Percentiles rank a stretch among this genome's conserved stretches.
These are phyloP conservation scores for Fusarium sp. DNA, from an alignment of 2,329 filamentous ascomycete genomes.

Conservation along the genomic window DNA sequence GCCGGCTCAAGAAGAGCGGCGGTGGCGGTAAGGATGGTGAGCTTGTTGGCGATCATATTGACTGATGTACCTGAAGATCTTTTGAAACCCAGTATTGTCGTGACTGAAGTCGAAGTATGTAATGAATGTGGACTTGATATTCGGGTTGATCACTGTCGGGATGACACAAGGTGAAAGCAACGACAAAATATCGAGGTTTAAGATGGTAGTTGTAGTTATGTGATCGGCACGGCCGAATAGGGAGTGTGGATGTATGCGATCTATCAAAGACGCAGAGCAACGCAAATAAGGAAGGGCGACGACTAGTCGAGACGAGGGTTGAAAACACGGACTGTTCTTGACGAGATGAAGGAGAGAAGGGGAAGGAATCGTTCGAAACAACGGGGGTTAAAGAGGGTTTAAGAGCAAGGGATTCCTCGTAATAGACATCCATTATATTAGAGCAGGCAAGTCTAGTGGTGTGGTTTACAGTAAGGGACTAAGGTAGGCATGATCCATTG, in stretches of 20 bases:
- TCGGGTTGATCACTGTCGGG: slow-evolving; percentile 40
- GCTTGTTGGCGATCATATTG: slow-evolving; percentile 61
- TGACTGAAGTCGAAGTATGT: slow-evolving; percentile 24
- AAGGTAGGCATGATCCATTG: background rate
- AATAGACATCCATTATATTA: too few species aligned
- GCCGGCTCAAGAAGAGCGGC: slow-evolving; percentile 60
- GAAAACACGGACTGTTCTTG: slow-evolving; percentile 38
- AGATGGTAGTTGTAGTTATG: slow-evolving; percentile 37
- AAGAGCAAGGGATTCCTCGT: slow-evolving; percentile 37
- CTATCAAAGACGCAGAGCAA: slow-evolving; percentile 67
- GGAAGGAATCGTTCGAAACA: slow-evolving; percentile 34
- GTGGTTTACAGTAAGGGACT: slow-evolving; percentile 13
- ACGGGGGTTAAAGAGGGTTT: slow-evolving; percentile 41
- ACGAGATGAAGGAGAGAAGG: slow-evolving; percentile 44
- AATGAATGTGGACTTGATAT: slow-evolving; percentile 35
- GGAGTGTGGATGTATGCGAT: slow-evolving; percentile 53
- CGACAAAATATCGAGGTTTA: slow-evolving; percentile 36
- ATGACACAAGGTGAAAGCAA: slow-evolving; percentile 30
- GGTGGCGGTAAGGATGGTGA: slow-evolving; percentile 58
- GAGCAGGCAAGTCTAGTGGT: slow-evolving; percentile 12
- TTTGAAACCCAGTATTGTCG: slow-evolving; percentile 12
- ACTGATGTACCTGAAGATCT: slow-evolving; percentile 16
- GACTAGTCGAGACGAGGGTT: slow-evolving; percentile 45
- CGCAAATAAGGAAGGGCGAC: slow-evolving; percentile 53
- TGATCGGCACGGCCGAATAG: slow-evolving; percentile 55